Evolutionary conservation across 805 yeast species (phyloP), one percentile per base, ranked within the genome.

Genomic region (Candida pini): DNA sequence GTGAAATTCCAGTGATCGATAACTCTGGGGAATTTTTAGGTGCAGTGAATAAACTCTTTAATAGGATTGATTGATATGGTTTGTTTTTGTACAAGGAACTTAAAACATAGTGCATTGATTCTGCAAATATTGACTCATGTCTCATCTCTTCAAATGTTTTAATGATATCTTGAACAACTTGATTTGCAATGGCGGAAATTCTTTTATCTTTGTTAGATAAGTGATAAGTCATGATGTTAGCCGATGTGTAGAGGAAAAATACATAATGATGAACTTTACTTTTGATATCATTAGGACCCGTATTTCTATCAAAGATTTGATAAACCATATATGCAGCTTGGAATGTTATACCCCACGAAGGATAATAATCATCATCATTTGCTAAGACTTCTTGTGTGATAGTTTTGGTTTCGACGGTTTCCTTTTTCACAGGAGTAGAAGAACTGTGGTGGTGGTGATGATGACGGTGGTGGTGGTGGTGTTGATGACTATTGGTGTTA

Each of bases 331-430:
- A 73, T 2, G 90, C 85, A 1, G 90, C 84, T 55, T 81, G 86
- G 64, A 81, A 82, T 3, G 87, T 82, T 38, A 82, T 80, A 8
- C 88, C 85, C 81, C 85, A 77, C n/a, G 82, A 73, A 5, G 86
- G 85, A 51, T 76, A 78, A 45, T 51, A 49, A 53, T 66, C 59
- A 59, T 68, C 68, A 43, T 58, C 64, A n/a, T 68, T 22, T 12
- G 25, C 25, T 5, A 12, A 22, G 8, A n/a, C n/a, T n/a, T n/a
- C n/a, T n/a, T n/a, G n/a, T n/a, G n/a, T n/a, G n/a, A n/a, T n/a
- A 64, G 38, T 20, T 18, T 25, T 22, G 15, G 31, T 12, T 18
- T 62, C 60, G 2, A 66, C 60, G 2, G 67, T 58, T 9, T 60
- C 56, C 17, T 20, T 25, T n/a, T 9, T 22, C 25, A 12, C 8